These are phyloP conservation scores for Vitis hybrid DNA, from an alignment of 177 flowering plant species.

Conservation along the genomic window DNA sequence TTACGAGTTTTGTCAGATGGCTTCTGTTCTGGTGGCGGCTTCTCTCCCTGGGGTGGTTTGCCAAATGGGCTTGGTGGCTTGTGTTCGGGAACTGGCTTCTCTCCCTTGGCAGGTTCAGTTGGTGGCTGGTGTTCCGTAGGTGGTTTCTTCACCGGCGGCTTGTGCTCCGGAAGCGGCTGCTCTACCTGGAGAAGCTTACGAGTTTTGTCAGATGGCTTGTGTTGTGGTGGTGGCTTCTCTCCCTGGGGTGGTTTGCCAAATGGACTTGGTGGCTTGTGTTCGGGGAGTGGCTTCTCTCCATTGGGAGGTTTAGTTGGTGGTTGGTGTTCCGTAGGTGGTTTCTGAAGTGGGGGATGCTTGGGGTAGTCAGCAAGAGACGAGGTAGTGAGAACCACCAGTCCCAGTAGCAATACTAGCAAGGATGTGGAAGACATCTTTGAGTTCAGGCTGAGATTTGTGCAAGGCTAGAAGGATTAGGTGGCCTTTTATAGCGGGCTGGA, in stretches of 20 bases:
- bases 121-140: too few species aligned
- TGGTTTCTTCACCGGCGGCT: not conserved
- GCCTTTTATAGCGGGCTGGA: not conserved
- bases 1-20: not conserved
- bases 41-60: not conserved
- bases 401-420: not conserved
- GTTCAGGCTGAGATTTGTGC: not conserved
- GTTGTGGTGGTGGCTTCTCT: conserved; percentile 7
- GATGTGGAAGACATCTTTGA: conserved; percentile 1
- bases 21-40: not conserved
- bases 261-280: not conserved
- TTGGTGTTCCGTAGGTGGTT: too few species aligned
- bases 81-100: not conserved
- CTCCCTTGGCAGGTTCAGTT: too few species aligned
- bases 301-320: too few species aligned
- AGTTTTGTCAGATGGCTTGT: not conserved
- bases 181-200: conserved; percentile 1
- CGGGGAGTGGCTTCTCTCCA: not conserved
- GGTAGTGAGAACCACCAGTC: too few species aligned
- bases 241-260: not conserved
- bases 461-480: not conserved
- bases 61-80: not conserved
- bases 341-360: too few species aligned
- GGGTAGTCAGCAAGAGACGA: too few species aligned
- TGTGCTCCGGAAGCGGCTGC: conserved; percentile 6